These are phyloP conservation scores for Papilionanthe hybrid DNA, from an alignment of 116 monocot genomes.

Conservation along the genomic window DNA sequence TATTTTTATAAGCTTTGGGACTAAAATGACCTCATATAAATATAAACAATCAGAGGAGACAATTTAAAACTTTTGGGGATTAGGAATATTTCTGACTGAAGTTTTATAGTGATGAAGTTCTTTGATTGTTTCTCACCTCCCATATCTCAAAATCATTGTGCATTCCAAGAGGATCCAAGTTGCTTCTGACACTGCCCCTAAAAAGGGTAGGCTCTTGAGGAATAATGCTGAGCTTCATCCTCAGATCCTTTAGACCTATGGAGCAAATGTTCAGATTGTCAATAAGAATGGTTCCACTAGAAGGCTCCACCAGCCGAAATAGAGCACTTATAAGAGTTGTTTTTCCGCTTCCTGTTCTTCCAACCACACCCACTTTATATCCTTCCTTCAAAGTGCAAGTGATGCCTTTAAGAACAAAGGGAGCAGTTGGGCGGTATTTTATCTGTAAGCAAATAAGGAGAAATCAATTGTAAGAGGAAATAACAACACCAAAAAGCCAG, in stretches of 20 bases:
- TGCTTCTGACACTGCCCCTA: slow-evolving; percentile 34
- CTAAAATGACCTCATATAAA: no score
- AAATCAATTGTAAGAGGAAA: neutral
- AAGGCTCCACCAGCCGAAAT: slow-evolving; percentile 44
- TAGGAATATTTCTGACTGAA: neutral
- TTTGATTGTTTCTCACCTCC: slow-evolving; percentile 20
- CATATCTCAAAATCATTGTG: slow-evolving; percentile 30
- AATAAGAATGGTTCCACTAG: slow-evolving; percentile 26
- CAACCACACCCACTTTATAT: slow-evolving; percentile 41
- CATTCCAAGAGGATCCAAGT: slow-evolving; percentile 45
- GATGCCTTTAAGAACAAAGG: slow-evolving; percentile 33
- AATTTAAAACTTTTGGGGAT: no score
- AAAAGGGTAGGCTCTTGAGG: slow-evolving; percentile 50
- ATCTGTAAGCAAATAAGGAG: neutral
- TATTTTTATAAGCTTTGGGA: no score
- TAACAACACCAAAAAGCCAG: neutral
- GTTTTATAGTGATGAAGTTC: no score
- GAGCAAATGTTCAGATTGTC: slow-evolving; percentile 30
- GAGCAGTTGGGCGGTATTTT: slow-evolving; percentile 18
- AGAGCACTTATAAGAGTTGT: slow-evolving; percentile 40
- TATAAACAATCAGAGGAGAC: no score
- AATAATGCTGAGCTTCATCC: slow-evolving; percentile 41
- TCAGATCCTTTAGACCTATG: slow-evolving; percentile 38
- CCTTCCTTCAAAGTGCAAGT: slow-evolving; percentile 32
- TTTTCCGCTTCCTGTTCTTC: slow-evolving; percentile 51